phyloP scores from a whole-genome alignment of 2,329 filamentous ascomycete species.

The Fusarium pseudograminearum region DNA sequence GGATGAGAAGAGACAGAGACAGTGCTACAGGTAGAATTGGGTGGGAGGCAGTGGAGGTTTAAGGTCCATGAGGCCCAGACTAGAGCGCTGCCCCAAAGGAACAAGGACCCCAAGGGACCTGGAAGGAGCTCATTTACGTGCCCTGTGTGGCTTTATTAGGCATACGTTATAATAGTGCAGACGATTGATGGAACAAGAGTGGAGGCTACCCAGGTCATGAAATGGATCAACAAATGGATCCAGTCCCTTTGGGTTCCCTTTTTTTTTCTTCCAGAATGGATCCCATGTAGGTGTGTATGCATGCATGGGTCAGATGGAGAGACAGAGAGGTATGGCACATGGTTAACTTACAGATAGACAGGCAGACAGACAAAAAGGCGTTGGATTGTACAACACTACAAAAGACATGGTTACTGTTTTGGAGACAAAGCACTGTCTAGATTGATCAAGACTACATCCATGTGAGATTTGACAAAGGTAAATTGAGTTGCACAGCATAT shows the following conservation, averaged over 20 bases:
- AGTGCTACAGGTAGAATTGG: slow-evolving; percentile 15
- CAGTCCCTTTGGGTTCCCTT: slow-evolving; percentile 13
- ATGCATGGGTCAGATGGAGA: slow-evolving; percentile 16
- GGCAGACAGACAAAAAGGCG: slow-evolving; percentile 12
- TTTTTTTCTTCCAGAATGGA: slow-evolving; percentile 28
- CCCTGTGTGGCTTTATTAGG: slow-evolving; percentile 36
- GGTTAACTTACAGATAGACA: neutral
- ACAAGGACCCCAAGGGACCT: slow-evolving; percentile 36
- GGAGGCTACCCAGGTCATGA: slow-evolving; percentile 25
- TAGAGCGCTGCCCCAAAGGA: slow-evolving; percentile 13
- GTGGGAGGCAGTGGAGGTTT: slow-evolving; percentile 36
- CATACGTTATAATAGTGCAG: slow-evolving; percentile 38
- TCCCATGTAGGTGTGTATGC: neutral
- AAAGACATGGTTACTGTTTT: slow-evolving; percentile 1
- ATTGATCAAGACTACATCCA: neutral
- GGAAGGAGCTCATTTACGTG: slow-evolving; percentile 45
- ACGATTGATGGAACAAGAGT: slow-evolving; percentile 44
- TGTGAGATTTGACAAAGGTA: slow-evolving; percentile 3
- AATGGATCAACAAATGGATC: slow-evolving; percentile 37
- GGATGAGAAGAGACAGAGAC: slow-evolving; percentile 3
- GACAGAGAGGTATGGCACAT: slow-evolving; percentile 5
- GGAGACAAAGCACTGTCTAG: neutral
- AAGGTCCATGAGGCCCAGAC: slow-evolving; percentile 22
- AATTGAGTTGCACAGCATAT: slow-evolving; percentile 17
- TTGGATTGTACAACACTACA: slow-evolving; percentile 12